Evolutionary conservation across 73 alveolate species (phyloP), one percentile per base, ranked within the genome.

Genomic region (Loxodes magnus): DNA sequence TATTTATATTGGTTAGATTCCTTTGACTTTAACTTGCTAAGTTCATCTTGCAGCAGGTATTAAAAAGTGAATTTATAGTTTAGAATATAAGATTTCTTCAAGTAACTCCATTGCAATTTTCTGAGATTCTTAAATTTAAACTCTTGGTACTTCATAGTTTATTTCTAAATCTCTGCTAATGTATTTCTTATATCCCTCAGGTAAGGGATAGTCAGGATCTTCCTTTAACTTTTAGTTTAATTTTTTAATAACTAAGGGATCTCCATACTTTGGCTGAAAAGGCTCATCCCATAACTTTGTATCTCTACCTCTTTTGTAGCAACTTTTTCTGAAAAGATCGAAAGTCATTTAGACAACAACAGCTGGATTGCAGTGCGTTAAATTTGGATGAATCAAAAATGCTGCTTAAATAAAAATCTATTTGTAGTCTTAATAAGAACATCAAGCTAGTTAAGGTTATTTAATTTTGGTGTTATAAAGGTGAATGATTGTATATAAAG

Each of bases 131-230:
- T n/a, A 16, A 33, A 33, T 1, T 33, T 33, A 12, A 33, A 33
- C 20, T 0, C 14, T 33, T 33, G 43, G 43, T 0, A 33, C 14
- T n/a, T n/a, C 10, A 33, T 33, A 33, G 2, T 1, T 33, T 0
- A 33, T 16, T 33, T 1, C 43, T 16, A 33, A n/a, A n/a, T 12
- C 0, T 16, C 14, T 16, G 10, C 14, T 12, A 12, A n/a, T 33
- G 10, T 12, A 33, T 12, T 16, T 12, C 43, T 39, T 39, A 29
- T 39, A 39, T n/a, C 93, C 95, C 28, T 82, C 87, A 14, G 95
- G 95, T 19, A 82, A 46, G 3, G 68, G 76, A 35, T 71, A 59
- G 9, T 34, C 53, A 4, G 95, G 95, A 44, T 82, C 71, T 31
- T 48, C 55, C 24, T 33, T 51, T 19, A 82, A 33, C 31, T 68